phyloP scores from a whole-genome alignment of 2,329 filamentous ascomycete genomes.

The Microdochium trichocladiopsis region DNA sequence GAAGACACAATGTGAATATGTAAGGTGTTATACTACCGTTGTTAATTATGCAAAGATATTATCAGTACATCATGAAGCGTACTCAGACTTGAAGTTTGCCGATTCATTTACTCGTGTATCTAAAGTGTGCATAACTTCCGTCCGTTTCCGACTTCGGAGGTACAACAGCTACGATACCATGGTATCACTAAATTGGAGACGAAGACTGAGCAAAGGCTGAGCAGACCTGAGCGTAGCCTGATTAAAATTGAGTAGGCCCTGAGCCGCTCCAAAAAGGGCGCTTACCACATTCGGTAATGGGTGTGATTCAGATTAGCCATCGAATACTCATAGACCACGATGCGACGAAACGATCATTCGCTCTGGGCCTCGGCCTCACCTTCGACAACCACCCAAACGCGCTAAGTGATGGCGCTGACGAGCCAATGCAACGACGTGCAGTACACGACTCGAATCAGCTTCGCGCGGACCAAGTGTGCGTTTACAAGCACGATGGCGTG shows the following conservation, averaged over 20 bases:
- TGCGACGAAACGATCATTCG: background rate
- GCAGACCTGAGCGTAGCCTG: no score
- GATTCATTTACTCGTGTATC: background rate
- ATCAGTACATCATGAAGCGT: background rate
- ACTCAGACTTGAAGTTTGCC: background rate
- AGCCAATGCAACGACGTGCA: no score
- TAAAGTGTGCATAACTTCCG: background rate
- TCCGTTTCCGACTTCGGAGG: background rate
- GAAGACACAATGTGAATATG: no score
- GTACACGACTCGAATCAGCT: background rate
- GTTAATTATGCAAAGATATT: background rate
- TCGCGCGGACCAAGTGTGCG: background rate
- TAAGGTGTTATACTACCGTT: no score
- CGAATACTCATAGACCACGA: background rate
- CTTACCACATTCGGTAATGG: background rate
- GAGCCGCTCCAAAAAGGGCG: background rate
- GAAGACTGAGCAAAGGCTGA: background rate
- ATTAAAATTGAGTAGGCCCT: background rate
- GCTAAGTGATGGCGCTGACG: background rate
- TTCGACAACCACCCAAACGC: constrained; percentile 1
- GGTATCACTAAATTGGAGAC: background rate
- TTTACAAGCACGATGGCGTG: background rate
- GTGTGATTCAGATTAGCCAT: background rate
- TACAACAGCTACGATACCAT: background rate
- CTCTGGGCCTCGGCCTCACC: background rate